These are phyloP conservation scores for Aschersonia sp. DNA, from an alignment of 2,329 filamentous ascomycete species.

Conservation along the genomic window DNA sequence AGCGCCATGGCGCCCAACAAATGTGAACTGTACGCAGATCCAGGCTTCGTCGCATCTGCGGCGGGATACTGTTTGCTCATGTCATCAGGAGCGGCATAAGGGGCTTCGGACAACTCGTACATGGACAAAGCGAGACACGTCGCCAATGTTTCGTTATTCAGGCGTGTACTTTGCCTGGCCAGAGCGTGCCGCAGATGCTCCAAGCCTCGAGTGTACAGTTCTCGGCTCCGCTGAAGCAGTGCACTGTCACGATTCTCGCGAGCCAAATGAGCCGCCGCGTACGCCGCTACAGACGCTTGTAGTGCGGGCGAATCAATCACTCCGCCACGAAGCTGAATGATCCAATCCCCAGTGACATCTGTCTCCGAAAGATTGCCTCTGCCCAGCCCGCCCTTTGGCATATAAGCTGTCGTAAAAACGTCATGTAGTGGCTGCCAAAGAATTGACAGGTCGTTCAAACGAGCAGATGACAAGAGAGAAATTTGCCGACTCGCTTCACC, in stretches of 20 bases:
- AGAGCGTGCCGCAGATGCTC: constrained; percentile 2
- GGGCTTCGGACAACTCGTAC: constrained; percentile 4
- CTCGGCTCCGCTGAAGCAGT: constrained; percentile 1
- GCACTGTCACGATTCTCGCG: constrained; percentile 1
- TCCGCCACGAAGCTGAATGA: constrained; percentile 1
- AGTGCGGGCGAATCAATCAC: constrained; percentile 1
- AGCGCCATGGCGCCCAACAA: constrained; percentile 4
- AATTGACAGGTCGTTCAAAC: constrained; percentile 1
- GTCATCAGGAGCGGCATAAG: background rate
- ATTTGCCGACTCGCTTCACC: background rate
- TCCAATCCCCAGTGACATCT: constrained; percentile 3
- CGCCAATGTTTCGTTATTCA: constrained; percentile 4
- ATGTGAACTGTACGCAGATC: constrained; percentile 1
- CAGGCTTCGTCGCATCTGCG: background rate
- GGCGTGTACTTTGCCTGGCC: background rate
- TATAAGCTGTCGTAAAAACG: constrained; percentile 2
- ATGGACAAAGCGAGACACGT: constrained; percentile 4
- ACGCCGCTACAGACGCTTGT: constrained; percentile 2
- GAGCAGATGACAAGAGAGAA: background rate
- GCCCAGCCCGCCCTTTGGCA: background rate
- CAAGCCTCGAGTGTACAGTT: constrained; percentile 3
- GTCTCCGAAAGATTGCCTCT: background rate
- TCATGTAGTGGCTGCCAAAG: constrained; percentile 4
- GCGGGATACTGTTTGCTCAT: background rate
- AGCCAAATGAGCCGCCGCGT: constrained; percentile 2